Evolutionary conservation across 2,329 filamentous ascomycete genomes (phyloP).

Genomic region (Truncatella angustata): DNA sequence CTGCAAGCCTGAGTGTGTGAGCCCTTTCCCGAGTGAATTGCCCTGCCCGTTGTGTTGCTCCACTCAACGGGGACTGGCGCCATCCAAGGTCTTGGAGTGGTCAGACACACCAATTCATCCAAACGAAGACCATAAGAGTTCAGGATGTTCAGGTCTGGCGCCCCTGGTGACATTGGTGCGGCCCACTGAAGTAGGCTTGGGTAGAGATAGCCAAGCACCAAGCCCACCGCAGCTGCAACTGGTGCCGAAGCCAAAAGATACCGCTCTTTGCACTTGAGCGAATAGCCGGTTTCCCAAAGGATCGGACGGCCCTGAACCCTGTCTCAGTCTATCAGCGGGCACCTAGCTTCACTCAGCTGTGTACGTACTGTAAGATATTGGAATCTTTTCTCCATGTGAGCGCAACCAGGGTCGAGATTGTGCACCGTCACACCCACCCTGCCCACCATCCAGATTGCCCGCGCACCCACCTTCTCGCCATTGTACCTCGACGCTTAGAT

Average conservation of each 20-base stretch:
- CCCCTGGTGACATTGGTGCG: not conserved
- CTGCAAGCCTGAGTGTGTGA: not conserved
- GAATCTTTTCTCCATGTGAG: conserved; percentile 2
- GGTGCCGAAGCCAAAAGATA: not conserved
- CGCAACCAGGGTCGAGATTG: not conserved
- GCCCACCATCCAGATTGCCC: not conserved
- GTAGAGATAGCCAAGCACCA: not conserved
- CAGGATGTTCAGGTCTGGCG: too few relatives aligned
- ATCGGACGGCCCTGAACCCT: not conserved
- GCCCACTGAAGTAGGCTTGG: not conserved
- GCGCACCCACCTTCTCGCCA: not conserved
- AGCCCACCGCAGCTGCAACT: not conserved
- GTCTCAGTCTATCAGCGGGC: conserved; percentile 3
- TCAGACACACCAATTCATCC: not conserved
- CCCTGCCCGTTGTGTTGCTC: not conserved
- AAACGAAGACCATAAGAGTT: not conserved
- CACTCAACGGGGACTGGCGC: not conserved
- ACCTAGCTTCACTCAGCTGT: too few relatives aligned
- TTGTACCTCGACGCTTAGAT: not conserved
- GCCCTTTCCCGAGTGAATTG: not conserved
- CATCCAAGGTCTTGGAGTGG: not conserved
- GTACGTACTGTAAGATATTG: too few relatives aligned
- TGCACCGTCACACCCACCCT: not conserved
- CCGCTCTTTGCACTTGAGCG: not conserved
- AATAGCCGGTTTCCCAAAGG: not conserved